Base-by-base conservation (phyloP, 768 basidiomycete species). In the Termitomyces sp. region DNA sequence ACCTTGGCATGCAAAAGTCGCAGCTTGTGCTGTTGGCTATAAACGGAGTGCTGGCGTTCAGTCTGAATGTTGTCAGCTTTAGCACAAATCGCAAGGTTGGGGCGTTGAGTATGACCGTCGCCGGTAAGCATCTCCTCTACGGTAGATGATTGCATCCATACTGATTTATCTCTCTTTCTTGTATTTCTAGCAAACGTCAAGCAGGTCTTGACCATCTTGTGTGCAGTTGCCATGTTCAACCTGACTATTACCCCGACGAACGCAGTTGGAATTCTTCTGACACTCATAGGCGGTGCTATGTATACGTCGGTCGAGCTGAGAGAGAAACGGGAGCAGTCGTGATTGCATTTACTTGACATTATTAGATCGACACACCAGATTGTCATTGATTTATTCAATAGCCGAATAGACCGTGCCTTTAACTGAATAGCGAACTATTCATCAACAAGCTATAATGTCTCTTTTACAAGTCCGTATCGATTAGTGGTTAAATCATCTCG, bases 71-170 rank as follows among this genome's bases (percentile, higher is more conserved):
- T 2, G 91, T 97, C 56, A 92, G 89, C 69, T 97, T 99, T 67
- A 91, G 90, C 41, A 92, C 97, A n/a, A 99, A 98, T 74, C 87
- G 88, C 71, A 86, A 89, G 68, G 87, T 92, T 0, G 94, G 94
- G 2, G 87, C 94, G 13, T 68, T 96, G 61, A 89, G 87, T 48
- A 96, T 95, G 90, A 92, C 89, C 10, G 93, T 96, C 48, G 91
- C 92, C 59, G 88, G 88, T 90, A 59, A 55, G 84, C 76, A 53
- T 24, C 50, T 0, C n/a, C 33, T 29, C 20, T 26, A 13, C 29
- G 24, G 15, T 7, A 22, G 29, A 1, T 36, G 15, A 34, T 7
- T n/a, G 3, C 7, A 36, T 24, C 29, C n/a, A n/a, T n/a, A 20
- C 9, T 33, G 33, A 20, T 31, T 45, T 36, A 1, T 20, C 6